These are phyloP conservation scores for Scenedesmus sp. DNA, from an alignment of 163 green algal species.

Conservation along the genomic window DNA sequence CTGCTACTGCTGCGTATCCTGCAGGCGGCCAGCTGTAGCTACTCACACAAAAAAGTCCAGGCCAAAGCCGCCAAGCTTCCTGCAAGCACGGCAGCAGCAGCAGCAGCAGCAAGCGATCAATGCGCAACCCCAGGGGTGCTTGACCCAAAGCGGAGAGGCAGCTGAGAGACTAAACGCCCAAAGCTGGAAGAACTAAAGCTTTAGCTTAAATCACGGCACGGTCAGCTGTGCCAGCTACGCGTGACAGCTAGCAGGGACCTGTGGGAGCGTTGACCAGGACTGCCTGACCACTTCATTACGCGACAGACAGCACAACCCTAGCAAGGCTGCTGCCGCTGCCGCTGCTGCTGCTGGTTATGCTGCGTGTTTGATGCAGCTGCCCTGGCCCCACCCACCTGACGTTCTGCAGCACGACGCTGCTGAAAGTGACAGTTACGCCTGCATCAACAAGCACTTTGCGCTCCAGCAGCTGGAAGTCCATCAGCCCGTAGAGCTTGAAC, in stretches of 20 bases:
- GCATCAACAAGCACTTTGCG: neutral
- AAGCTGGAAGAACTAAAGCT: too few species aligned
- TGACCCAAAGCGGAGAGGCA: neutral
- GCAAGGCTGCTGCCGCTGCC: neutral
- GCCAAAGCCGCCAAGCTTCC: constrained; percentile 34
- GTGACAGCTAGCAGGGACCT: too few species aligned
- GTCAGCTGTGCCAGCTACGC: neutral
- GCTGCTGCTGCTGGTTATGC: neutral
- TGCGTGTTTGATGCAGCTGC: neutral
- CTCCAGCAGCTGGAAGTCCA: constrained; percentile 42
- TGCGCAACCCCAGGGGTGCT: neutral
- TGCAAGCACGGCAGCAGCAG: constrained; percentile 8
- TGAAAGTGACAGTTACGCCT: constrained; percentile 3
- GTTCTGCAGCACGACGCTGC: constrained; percentile 21
- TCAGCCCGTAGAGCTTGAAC: neutral
- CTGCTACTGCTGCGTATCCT: neutral
- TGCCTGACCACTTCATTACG: too few species aligned
- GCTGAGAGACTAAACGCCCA: neutral
- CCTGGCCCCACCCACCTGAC: neutral
- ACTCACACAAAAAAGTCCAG: constrained; percentile 45
- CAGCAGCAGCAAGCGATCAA: neutral
- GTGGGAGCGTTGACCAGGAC: too few species aligned
- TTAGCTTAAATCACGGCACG: neutral
- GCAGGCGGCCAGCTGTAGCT: neutral
- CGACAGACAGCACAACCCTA: too few species aligned